These are phyloP conservation scores for Penicillium canescens DNA, from an alignment of 495 filamentous ascomycete species.

Conservation along the genomic window DNA sequence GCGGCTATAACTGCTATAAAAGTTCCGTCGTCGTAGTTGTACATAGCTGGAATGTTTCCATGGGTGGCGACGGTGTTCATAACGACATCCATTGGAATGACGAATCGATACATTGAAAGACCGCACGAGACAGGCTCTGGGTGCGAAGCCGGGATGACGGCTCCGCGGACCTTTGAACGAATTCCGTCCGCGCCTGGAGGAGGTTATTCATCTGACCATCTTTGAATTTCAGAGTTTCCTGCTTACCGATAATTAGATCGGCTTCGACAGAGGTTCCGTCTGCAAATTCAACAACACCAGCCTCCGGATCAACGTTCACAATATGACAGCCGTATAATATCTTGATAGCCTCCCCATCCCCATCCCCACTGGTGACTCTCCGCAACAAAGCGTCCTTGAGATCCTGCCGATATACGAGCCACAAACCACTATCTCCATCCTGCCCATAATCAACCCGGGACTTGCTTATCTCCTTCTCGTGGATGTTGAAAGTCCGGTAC, in stretches of 20 bases:
- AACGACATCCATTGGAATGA: conserved; percentile 9
- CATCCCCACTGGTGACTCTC: neutral
- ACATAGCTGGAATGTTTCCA: neutral
- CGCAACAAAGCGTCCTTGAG: conserved; percentile 6
- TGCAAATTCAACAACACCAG: conserved; percentile 4
- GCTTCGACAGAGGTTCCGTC: neutral
- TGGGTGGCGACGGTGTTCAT: neutral
- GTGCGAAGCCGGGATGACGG: conserved; percentile 7
- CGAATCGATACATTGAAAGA: conserved; percentile 7
- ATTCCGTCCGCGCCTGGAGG: conserved; percentile 4
- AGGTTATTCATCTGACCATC: neutral
- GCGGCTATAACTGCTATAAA: conserved; percentile 7
- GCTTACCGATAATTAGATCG: conserved; percentile 12
- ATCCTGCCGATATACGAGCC: conserved; percentile 11
- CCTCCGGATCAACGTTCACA: conserved; percentile 5
- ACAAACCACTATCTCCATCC: conserved; percentile 8
- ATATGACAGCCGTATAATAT: conserved; percentile 5
- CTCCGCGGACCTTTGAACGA: conserved; percentile 7
- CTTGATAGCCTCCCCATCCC: neutral
- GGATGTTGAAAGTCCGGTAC: conserved; percentile 8
- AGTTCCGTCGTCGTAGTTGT: conserved; percentile 1
- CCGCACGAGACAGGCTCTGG: conserved; percentile 8
- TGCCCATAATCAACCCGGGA: neutral
- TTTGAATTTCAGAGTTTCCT: neutral
- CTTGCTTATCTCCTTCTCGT: conserved; percentile 5